phyloP scores from a whole-genome alignment of 495 filamentous ascomycete species.

The Penicillium soppii region DNA sequence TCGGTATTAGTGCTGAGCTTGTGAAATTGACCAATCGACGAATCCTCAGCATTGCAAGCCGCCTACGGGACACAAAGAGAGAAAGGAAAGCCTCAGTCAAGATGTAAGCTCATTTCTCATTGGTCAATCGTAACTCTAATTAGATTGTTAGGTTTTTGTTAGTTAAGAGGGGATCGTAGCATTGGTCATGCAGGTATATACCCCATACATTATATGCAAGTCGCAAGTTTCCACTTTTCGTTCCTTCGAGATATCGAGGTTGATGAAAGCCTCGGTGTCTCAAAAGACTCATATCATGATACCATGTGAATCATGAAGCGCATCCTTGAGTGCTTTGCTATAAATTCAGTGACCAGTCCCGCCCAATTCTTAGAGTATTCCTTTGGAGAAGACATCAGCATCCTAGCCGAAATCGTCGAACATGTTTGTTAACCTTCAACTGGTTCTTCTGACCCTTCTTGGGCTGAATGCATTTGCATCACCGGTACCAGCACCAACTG shows the following conservation, averaged over 20 bases:
- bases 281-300: background rate
- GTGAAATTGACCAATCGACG: background rate
- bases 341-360: background rate
- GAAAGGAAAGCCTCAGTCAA: background rate
- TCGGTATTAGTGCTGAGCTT: background rate
- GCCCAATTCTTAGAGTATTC: background rate
- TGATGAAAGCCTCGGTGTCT: background rate
- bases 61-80: background rate
- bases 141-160: slow-evolving; percentile 3
- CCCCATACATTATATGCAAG: background rate
- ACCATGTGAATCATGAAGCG: background rate
- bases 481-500: background rate
- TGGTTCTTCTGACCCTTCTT: background rate
- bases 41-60: too few relatives aligned
- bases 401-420: background rate
- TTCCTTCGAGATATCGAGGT: too few relatives aligned
- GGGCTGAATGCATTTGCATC: background rate
- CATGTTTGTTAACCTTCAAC: background rate
- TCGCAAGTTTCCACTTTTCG: background rate
- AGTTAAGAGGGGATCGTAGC: background rate
- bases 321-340: background rate
- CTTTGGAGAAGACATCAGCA: background rate
- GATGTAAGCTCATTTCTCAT: background rate
- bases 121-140: background rate
- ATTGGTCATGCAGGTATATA: slow-evolving; percentile 2